Conservation (phyloP, 192 early-diverging fungal species). For the Jimgerdemannia flammicorona region DNA sequence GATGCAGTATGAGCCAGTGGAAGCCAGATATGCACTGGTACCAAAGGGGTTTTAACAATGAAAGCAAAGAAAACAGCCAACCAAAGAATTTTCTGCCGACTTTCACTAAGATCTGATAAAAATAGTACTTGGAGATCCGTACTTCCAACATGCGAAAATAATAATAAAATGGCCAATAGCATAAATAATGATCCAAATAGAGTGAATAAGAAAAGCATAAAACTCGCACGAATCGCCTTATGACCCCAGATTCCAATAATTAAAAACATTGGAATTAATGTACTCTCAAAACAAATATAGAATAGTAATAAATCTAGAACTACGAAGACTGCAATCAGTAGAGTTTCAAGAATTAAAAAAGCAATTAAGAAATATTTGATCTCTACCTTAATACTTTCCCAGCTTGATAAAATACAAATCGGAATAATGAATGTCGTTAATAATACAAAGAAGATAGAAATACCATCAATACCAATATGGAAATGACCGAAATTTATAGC, state of each 20-base stretch:
- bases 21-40: constrained; percentile 56
- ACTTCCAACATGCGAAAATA: constrained; percentile 54
- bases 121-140: constrained; percentile 54
- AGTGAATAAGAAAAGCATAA: constrained; percentile 20
- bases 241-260: constrained; percentile 35
- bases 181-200: constrained; percentile 33
- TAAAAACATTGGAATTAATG: constrained; percentile 27
- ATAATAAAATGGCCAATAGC: constrained; percentile 60
- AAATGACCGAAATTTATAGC: constrained; percentile 31
- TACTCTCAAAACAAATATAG: constrained; percentile 21
- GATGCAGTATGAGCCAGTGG: constrained; percentile 64
- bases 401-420: constrained; percentile 55
- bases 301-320: constrained; percentile 38
- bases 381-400: constrained; percentile 35
- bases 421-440: constrained; percentile 57
- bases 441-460: constrained; percentile 59
- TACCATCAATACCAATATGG: constrained; percentile 51
- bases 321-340: constrained; percentile 49
- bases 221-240: constrained; percentile 11
- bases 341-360: constrained; percentile 48
- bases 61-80: constrained; percentile 52
- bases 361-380: constrained; percentile 47
- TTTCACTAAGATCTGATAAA: too few species aligned
- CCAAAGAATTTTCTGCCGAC: constrained; percentile 51
- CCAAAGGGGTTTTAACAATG: constrained; percentile 57